Evolutionary conservation across 116 monocot genomes (phyloP).

Genomic region (Trichopus zeylanicus): DNA sequence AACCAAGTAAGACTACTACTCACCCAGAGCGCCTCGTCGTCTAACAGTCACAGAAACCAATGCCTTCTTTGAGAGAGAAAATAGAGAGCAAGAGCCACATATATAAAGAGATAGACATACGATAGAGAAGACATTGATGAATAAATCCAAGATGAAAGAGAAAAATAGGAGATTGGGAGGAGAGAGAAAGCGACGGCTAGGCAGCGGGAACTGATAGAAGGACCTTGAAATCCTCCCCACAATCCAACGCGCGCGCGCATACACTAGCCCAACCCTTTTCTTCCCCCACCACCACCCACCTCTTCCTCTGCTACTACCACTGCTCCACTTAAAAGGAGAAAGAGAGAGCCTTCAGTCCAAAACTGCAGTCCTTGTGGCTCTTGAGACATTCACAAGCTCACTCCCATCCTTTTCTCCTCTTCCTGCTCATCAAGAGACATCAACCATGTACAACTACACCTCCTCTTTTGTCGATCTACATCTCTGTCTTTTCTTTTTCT

Average conservation of each 20-base stretch:
- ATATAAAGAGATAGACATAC: slow-evolving; percentile 7
- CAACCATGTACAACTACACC: not conserved
- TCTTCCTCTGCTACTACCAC: slow-evolving; percentile 20
- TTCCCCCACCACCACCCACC: slow-evolving; percentile 3
- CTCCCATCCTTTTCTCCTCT: slow-evolving; percentile 4
- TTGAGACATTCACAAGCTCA: slow-evolving; percentile 6
- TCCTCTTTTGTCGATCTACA: not conserved
- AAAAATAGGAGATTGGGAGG: slow-evolving; percentile 12
- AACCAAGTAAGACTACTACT: slow-evolving; percentile 20
- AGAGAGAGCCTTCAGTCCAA: slow-evolving; percentile 10
- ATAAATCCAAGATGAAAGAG: too few relatives aligned
- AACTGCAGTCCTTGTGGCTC: slow-evolving; percentile 30
- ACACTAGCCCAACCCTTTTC: not conserved
- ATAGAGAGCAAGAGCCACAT: not conserved
- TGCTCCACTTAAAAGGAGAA: slow-evolving; percentile 19
- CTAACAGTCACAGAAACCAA: slow-evolving; percentile 34
- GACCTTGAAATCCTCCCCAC: slow-evolving; percentile 27
- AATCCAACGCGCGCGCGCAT: too few relatives aligned
- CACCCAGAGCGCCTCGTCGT: slow-evolving; percentile 21
- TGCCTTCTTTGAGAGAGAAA: not conserved
- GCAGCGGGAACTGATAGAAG: slow-evolving; percentile 58
- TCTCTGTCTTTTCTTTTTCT: slow-evolving; percentile 2
- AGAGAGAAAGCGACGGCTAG: slow-evolving; percentile 73
- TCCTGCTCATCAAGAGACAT: not conserved
- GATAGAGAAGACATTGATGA: too few relatives aligned